These are phyloP conservation scores for Claviceps cyperi DNA, from an alignment of 2,329 filamentous ascomycete species.

Conservation along the genomic window DNA sequence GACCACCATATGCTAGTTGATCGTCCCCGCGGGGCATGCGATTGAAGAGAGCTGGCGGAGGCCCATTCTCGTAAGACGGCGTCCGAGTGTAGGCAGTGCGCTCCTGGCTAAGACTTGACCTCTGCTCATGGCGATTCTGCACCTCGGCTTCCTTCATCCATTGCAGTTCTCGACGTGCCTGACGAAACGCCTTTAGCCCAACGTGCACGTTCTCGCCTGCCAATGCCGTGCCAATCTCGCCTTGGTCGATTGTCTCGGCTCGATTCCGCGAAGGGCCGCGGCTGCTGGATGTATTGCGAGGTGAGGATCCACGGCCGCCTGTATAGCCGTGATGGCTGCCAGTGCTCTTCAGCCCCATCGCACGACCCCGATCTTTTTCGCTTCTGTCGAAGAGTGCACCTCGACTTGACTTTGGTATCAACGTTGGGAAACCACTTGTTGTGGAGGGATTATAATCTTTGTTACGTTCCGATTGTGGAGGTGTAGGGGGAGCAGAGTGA, in stretches of 20 bases:
- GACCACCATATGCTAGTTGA: constrained; percentile 14
- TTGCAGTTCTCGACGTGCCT: constrained; percentile 42
- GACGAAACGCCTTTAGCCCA: constrained; percentile 41
- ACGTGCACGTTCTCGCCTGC: constrained; percentile 31
- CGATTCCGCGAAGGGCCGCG: not conserved
- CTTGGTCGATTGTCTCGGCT: not conserved
- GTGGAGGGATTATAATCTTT: constrained; percentile 20
- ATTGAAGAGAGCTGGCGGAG: constrained; percentile 30
- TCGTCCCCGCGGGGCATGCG: constrained; percentile 29
- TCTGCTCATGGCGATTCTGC: constrained; percentile 23
- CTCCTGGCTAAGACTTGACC: constrained; percentile 9
- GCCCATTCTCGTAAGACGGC: constrained; percentile 29
- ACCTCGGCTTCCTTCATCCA: constrained; percentile 39
- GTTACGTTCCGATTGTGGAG: constrained; percentile 22
- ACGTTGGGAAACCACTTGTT: constrained; percentile 46
- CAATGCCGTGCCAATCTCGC: constrained; percentile 10
- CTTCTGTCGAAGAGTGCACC: constrained; percentile 45
- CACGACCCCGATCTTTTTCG: constrained; percentile 23
- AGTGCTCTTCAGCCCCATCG: constrained; percentile 48
- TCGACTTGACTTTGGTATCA: constrained; percentile 52
- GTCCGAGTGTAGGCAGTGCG: constrained; percentile 18
- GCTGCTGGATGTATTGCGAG: constrained; percentile 18
- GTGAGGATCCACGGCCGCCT: constrained; percentile 25
- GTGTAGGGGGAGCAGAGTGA: constrained; percentile 11
- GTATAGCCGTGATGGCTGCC: constrained; percentile 32